These are phyloP conservation scores for Dichotomopilus funicola DNA, from an alignment of 2,329 filamentous ascomycete species.

Conservation along the genomic window DNA sequence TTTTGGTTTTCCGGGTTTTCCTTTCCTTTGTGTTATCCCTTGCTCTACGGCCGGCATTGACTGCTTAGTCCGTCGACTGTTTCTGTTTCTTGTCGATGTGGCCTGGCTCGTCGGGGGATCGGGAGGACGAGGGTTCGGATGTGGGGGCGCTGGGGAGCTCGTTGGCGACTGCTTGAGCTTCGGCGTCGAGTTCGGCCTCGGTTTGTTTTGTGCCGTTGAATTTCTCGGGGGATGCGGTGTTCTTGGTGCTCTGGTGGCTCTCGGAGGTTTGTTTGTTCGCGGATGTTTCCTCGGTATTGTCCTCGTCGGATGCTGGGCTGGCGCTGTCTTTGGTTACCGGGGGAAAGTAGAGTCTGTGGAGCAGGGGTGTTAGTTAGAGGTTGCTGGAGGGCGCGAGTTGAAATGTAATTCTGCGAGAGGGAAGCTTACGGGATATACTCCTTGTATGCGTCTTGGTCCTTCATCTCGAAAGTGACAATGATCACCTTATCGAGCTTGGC, in stretches of 20 bases:
- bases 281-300: not conserved
- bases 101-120: constrained; percentile 7
- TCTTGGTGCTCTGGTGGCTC: too few relatives aligned
- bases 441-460: constrained; percentile 71
- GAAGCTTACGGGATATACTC: constrained; percentile 62
- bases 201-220: constrained; percentile 5
- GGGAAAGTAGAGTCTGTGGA: constrained; percentile 26
- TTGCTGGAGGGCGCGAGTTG: not conserved
- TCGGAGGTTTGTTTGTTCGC: too few relatives aligned
- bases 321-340: constrained; percentile 20
- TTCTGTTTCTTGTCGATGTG: constrained; percentile 27
- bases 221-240: too few relatives aligned
- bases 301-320: not conserved
- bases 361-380: not conserved
- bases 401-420: not conserved
- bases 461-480: constrained; percentile 76
- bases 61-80: constrained; percentile 5
- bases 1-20: not conserved
- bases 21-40: not conserved
- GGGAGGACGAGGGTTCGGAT: constrained; percentile 17
- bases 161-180: constrained; percentile 25
- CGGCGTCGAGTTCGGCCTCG: constrained; percentile 19
- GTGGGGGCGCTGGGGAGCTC: constrained; percentile 27
- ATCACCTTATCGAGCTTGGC: constrained; percentile 63
- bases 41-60: not conserved